phyloP scores from a whole-genome alignment of 768 basidiomycete species.

The Phylloporus scabripes region DNA sequence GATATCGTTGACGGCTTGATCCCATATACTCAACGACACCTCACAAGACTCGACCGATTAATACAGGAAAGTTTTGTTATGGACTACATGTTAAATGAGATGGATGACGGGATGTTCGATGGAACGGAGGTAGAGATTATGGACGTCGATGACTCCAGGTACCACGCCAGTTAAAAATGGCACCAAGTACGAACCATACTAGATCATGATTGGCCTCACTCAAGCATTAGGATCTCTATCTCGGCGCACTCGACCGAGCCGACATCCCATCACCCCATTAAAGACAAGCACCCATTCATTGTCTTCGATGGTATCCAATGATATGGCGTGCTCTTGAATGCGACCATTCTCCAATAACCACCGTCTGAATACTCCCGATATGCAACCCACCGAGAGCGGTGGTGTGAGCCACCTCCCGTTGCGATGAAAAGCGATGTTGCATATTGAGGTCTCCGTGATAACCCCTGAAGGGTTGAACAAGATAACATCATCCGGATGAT shows the following conservation, averaged over 20 bases:
- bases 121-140: slow-evolving; percentile 40
- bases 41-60: slow-evolving; percentile 75
- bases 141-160: slow-evolving; percentile 32
- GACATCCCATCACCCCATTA: slow-evolving; percentile 69
- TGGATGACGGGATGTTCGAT: slow-evolving; percentile 75
- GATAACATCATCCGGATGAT: slow-evolving; percentile 50
- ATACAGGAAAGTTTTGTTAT: slow-evolving; percentile 95
- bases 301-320: slow-evolving; percentile 36
- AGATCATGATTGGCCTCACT: neutral
- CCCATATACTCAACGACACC: slow-evolving; percentile 93
- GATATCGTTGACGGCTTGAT: slow-evolving; percentile 83
- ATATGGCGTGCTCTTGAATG: slow-evolving; percentile 44
- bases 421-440: slow-evolving; percentile 66
- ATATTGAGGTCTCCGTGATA: slow-evolving; percentile 64
- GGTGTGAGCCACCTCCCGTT: slow-evolving; percentile 62
- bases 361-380: slow-evolving; percentile 65
- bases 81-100: slow-evolving; percentile 82
- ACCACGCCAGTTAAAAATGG: slow-evolving; percentile 15
- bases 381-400: slow-evolving; percentile 52
- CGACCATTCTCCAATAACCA: slow-evolving; percentile 60
- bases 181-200: neutral
- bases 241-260: slow-evolving; percentile 38
- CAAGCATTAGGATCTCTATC: neutral
- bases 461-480: slow-evolving; percentile 48
- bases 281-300: slow-evolving; percentile 68